These are phyloP conservation scores for Calycina herbarum DNA, from an alignment of 2,329 filamentous ascomycete genomes.

Conservation along the genomic window DNA sequence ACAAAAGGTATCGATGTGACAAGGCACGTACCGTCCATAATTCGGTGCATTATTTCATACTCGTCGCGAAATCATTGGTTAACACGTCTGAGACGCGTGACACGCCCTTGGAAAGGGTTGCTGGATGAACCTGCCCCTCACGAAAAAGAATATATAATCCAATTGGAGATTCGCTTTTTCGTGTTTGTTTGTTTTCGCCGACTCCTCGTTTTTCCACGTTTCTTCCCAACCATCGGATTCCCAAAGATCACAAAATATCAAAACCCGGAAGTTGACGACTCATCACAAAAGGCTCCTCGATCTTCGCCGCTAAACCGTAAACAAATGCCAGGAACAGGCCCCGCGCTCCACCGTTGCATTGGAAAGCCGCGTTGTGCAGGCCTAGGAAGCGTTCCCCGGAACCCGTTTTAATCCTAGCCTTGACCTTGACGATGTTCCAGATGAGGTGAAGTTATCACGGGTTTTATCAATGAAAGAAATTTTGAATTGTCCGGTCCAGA, in stretches of 20 bases:
- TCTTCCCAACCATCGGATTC: conserved; percentile 2
- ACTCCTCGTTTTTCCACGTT: background rate
- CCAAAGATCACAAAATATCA: background rate
- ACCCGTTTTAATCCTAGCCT: conserved; percentile 22
- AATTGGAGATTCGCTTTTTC: background rate
- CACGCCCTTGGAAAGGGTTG: conserved; percentile 14
- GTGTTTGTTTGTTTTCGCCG: background rate
- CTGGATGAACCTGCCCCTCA: conserved; percentile 8
- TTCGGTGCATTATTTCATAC: conserved; percentile 17
- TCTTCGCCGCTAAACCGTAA: conserved; percentile 14
- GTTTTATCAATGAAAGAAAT: conserved; percentile 8
- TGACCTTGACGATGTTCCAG: conserved; percentile 16
- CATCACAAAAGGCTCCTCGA: conserved; percentile 15
- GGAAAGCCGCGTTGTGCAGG: conserved; percentile 10
- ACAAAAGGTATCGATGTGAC: conserved; percentile 6
- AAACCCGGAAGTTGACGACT: conserved; percentile 11
- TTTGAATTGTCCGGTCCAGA: conserved; percentile 8
- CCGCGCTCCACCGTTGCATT: conserved; percentile 18
- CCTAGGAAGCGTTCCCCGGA: conserved; percentile 29
- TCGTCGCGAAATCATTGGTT: conserved; percentile 29
- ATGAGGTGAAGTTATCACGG: conserved; percentile 13
- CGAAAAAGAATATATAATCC: background rate
- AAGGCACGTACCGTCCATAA: conserved; percentile 6
- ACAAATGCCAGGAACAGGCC: conserved; percentile 26
- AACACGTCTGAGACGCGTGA: conserved; percentile 22